Base-by-base conservation (phyloP, 768 basidiomycete species). In the Serpula lacrymans region DNA sequence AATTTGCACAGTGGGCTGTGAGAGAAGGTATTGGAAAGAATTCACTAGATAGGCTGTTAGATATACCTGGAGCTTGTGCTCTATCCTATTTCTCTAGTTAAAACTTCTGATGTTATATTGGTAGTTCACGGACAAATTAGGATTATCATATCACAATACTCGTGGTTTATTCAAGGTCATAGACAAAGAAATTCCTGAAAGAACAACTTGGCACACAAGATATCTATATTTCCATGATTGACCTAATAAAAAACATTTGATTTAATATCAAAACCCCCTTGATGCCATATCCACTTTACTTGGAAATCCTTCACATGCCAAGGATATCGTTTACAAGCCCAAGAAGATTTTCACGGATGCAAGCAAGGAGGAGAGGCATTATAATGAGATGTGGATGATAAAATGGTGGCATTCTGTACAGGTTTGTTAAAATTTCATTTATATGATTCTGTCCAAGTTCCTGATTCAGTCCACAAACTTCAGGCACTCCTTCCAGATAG, bases 1-100 rank as follows among this genome's bases (percentile, higher is more conserved):
- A 62, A 30, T 37, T 69, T 2, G 68, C 51, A 2, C 28, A 42
- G 12, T 69, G n/a, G n/a, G n/a, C 59, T 63, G 34, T 70, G 21
- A 53, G 57, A 27, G 45, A 36, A 53, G 28, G 39, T 29, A 44
- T 55, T 5, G 53, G 64, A 49, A 68, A 26, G 39, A 52, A 6
- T 66, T 64, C 33, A 45, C 68, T 11, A 60, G 60, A 23, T 41
- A 66, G 3, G 33, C 49, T 8, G 54, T 51, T 13, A 58, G 62
- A 44, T 40, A 57, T 52, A n/a, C n/a, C n/a, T n/a, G n/a, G n/a
- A n/a, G n/a, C n/a, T n/a, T n/a, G n/a, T n/a, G n/a, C n/a, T n/a
- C n/a, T n/a, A n/a, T n/a, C n/a, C n/a, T n/a, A n/a, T n/a, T n/a
- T n/a, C n/a, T n/a, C n/a, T n/a, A n/a, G n/a, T n/a, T n/a, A n/a